These are phyloP conservation scores for Phoenix roebelenii DNA, from an alignment of 176 grass and related monocot genomes.

Conservation along the genomic window DNA sequence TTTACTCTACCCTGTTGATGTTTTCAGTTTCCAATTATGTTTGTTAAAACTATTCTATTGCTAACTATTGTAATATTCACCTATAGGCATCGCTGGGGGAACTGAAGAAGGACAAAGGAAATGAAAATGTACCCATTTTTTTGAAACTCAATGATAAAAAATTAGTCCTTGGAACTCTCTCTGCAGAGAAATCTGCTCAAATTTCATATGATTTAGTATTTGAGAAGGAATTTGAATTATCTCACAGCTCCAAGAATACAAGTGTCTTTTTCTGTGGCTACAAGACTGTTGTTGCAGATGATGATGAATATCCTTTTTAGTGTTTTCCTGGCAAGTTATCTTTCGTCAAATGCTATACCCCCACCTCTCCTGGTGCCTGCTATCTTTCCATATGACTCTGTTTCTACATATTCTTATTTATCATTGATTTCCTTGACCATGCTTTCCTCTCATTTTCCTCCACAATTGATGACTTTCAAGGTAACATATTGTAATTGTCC, in stretches of 20 bases:
- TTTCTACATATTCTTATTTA: too few relatives aligned
- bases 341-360: too few relatives aligned
- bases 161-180: constrained; percentile 6
- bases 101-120: not conserved
- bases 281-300: not conserved
- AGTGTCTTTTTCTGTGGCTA: constrained; percentile 9
- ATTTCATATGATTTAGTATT: constrained; percentile 9
- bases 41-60: too few relatives aligned
- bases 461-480: too few relatives aligned
- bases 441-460: too few relatives aligned
- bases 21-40: too few relatives aligned
- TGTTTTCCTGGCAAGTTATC: not conserved
- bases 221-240: constrained; percentile 15
- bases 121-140: constrained; percentile 6
- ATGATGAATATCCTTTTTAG: constrained; percentile 3
- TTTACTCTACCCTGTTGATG: not conserved
- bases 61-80: not conserved
- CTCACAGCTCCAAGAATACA: constrained; percentile 12
- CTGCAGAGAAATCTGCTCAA: constrained; percentile 7
- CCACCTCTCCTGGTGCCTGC: too few relatives aligned
- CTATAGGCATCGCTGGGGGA: constrained; percentile 10
- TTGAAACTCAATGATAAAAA: constrained; percentile 3
- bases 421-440: too few relatives aligned
- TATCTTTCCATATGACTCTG: too few relatives aligned
- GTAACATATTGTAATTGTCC: too few relatives aligned